A percentile compares a stretch with the other conserved stretches of the same genome.
Conservation (phyloP, 768 basidiomycete species). For the Boletellus ananas region DNA sequence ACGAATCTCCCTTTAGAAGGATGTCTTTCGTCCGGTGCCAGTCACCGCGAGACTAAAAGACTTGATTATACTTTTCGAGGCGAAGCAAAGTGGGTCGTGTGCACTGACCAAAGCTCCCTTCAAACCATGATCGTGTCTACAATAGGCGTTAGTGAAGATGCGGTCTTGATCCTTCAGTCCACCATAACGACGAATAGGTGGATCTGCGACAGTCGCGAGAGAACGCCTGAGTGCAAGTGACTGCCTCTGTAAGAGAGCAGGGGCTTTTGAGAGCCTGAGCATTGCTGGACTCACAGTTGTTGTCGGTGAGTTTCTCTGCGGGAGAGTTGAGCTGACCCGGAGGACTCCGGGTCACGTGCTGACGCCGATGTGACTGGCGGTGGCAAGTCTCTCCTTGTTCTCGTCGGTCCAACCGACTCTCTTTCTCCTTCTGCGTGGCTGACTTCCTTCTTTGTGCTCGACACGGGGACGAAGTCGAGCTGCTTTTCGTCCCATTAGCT, state of each 20-base stretch:
- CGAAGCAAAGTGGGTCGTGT: neutral
- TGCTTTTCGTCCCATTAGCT: too few species aligned
- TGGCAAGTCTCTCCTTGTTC: constrained; percentile 15
- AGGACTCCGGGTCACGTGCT: constrained; percentile 19
- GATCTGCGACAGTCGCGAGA: constrained; percentile 73
- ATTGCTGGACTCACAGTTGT: constrained; percentile 18
- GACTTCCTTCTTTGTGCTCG: neutral
- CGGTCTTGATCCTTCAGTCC: constrained; percentile 93
- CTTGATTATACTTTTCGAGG: neutral
- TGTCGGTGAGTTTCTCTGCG: constrained; percentile 2
- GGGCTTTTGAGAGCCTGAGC: constrained; percentile 28
- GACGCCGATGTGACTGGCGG: neutral
- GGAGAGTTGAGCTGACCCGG: constrained; percentile 6
- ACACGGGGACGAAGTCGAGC: constrained; percentile 5
- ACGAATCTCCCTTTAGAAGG: constrained; percentile 88
- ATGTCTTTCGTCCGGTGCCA: constrained; percentile 99
- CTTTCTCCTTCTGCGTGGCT: neutral
- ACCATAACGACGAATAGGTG: constrained; percentile 90
- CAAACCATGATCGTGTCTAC: constrained; percentile 83
- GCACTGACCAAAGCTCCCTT: constrained; percentile 80
- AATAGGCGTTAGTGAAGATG: constrained; percentile 90
- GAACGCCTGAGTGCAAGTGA: constrained; percentile 17
- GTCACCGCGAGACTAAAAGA: constrained; percentile 78
- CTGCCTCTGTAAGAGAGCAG: constrained; percentile 19
- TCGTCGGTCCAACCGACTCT: constrained; percentile 4